Evolutionary conservation across 2,329 filamentous ascomycete genomes (phyloP).

Genomic region (Lachnellula arida): DNA sequence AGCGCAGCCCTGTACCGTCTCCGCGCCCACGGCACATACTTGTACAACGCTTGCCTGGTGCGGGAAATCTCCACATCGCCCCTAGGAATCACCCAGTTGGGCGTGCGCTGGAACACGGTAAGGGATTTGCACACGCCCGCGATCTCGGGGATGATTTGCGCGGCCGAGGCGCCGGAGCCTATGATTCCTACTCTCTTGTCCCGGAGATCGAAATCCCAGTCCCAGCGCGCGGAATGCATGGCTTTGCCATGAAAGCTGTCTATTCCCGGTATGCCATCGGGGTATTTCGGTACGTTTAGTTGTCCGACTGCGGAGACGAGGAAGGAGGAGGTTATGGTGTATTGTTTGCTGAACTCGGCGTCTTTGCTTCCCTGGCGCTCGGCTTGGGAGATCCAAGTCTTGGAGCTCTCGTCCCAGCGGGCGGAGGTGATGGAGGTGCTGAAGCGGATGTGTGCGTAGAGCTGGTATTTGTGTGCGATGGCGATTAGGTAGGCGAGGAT

Average conservation of each 20-base stretch:
- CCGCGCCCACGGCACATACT: conserved; percentile 46
- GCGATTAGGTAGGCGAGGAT: conserved; percentile 50
- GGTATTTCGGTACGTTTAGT: conserved; percentile 52
- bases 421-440: conserved; percentile 49
- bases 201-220: conserved; percentile 51
- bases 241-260: conserved; percentile 42
- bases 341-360: conserved; percentile 46
- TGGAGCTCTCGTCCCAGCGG: conserved; percentile 48
- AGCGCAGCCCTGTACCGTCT: conserved; percentile 45
- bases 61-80: conserved; percentile 42
- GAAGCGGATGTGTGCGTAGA: conserved; percentile 55
- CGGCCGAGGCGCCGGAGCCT: conserved; percentile 54
- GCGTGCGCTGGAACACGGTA: conserved; percentile 52
- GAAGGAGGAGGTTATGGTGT: conserved; percentile 51
- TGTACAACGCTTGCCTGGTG: conserved; percentile 13
- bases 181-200: conserved; percentile 55
- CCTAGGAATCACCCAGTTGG: conserved; percentile 55
- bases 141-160: conserved; percentile 55
- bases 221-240: conserved; percentile 54
- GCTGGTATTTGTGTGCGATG: conserved; percentile 48
- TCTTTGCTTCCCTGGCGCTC: conserved; percentile 48
- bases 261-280: conserved; percentile 39
- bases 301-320: conserved; percentile 55
- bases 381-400: conserved; percentile 48
- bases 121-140: conserved; percentile 45